phyloP scores from a whole-genome alignment of 2,329 filamentous ascomycete species.

The Cordyceps tenuipes region DNA sequence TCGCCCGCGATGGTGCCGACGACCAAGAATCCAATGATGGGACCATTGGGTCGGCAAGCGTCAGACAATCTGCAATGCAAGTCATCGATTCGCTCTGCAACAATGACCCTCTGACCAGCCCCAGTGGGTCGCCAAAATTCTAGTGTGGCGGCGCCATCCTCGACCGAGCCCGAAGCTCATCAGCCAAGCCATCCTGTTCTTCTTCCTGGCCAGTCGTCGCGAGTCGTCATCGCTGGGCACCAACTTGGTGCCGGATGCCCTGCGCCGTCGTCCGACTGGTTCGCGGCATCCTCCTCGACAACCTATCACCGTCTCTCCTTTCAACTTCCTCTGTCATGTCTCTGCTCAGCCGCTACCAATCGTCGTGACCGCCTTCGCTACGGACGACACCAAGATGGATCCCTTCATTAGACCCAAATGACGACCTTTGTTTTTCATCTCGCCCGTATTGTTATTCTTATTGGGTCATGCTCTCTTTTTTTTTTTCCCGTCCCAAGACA shows the following conservation, averaged over 20 bases:
- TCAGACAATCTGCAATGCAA: slow-evolving; percentile 8
- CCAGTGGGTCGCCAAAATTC: slow-evolving; percentile 4
- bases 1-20: neutral
- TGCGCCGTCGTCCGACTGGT: slow-evolving; percentile 9
- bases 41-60: slow-evolving; percentile 4
- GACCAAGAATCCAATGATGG: slow-evolving; percentile 1
- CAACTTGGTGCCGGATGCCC: slow-evolving; percentile 3
- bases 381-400: slow-evolving; percentile 11
- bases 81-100: slow-evolving; percentile 13
- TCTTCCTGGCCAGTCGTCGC: neutral
- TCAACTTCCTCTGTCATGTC: neutral
- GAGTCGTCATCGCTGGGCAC: neutral
- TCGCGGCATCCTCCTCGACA: neutral
- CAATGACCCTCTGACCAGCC: slow-evolving; percentile 10
- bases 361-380: neutral
- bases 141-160: slow-evolving; percentile 5
- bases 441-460: neutral
- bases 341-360: slow-evolving; percentile 12
- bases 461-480: neutral
- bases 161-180: slow-evolving; percentile 4
- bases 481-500: neutral
- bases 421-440: slow-evolving; percentile 1
- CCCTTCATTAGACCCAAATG: slow-evolving; percentile 10
- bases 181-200: neutral
- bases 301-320: slow-evolving; percentile 7